Conservation (phyloP, 352 stramenopile species). For the Globisporangium nodosum region DNA sequence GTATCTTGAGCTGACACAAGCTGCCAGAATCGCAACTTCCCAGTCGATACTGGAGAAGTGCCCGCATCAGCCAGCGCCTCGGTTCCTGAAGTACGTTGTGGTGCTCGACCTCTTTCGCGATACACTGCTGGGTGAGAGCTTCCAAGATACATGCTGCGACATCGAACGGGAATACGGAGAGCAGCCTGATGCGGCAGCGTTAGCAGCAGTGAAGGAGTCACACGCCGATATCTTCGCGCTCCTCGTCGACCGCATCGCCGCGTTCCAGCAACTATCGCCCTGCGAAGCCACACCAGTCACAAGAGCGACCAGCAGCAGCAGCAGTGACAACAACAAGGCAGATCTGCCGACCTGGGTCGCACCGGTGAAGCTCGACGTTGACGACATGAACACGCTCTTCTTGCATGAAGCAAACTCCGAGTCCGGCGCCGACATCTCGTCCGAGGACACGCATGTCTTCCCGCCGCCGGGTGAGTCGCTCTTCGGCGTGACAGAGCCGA, state of each 20-base stretch:
- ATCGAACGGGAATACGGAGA: not conserved
- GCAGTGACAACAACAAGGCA: not conserved
- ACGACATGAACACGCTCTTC: constrained; percentile 33
- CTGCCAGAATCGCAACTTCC: not conserved
- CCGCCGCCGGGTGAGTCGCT: constrained; percentile 13
- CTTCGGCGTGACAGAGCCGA: not conserved
- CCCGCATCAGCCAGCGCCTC: not conserved
- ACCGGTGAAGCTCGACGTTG: constrained; percentile 30
- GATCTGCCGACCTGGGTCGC: constrained; percentile 31
- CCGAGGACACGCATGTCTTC: constrained; percentile 39
- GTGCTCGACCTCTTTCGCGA: constrained; percentile 37
- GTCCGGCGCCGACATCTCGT: constrained; percentile 34
- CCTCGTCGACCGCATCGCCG: constrained; percentile 23
- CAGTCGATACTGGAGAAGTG: not conserved
- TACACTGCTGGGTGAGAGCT: constrained; percentile 20
- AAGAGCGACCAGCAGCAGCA: not conserved
- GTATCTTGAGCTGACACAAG: not conserved
- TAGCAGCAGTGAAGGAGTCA: not conserved
- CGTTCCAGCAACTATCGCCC: constrained; percentile 21
- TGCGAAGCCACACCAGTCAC: not conserved
- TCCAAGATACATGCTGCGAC: constrained; percentile 2
- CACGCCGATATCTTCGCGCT: constrained; percentile 17
- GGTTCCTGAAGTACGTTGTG: constrained; percentile 30
- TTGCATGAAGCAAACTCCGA: constrained; percentile 21
- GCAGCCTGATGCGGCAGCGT: not conserved